Evolutionary conservation across 306 rosid genomes (phyloP).

Genomic region (Cucurbita maxima): DNA sequence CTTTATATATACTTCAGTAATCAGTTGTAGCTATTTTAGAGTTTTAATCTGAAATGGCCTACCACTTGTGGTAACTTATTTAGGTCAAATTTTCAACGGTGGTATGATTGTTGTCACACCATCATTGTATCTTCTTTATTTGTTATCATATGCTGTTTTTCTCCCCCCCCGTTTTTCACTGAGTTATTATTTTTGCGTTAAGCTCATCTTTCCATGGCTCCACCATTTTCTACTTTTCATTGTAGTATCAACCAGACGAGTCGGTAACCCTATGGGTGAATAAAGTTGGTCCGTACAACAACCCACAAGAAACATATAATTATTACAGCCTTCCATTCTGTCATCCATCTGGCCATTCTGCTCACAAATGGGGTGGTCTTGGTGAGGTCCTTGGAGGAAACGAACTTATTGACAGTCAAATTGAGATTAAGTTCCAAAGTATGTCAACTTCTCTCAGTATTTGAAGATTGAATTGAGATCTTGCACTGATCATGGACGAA

Average conservation of each 20-base stretch:
- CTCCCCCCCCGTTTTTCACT: neutral
- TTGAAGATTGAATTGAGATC: constrained; percentile 6
- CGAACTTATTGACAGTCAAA: constrained; percentile 81
- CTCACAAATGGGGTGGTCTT: constrained; percentile 99
- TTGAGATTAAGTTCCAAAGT: constrained; percentile 66
- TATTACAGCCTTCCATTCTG: constrained; percentile 93
- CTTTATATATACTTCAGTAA: neutral
- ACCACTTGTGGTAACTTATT: neutral
- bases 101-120: neutral
- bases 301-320: constrained; percentile 97
- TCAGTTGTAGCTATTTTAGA: neutral
- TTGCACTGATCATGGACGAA: constrained; percentile 1
- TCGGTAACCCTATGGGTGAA: constrained; percentile 85
- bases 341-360: constrained; percentile 38
- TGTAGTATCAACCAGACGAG: constrained; percentile 64
- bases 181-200: neutral
- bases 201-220: neutral
- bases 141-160: too few relatives aligned
- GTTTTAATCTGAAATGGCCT: neutral
- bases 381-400: constrained; percentile 98
- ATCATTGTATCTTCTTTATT: neutral
- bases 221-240: constrained; percentile 8
- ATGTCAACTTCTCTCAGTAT: constrained; percentile 14
- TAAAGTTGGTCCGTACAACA: constrained; percentile 96
- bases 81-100: neutral